Conservation (phyloP, 176 grass and related monocot species). For the Dactylis glomerata region DNA sequence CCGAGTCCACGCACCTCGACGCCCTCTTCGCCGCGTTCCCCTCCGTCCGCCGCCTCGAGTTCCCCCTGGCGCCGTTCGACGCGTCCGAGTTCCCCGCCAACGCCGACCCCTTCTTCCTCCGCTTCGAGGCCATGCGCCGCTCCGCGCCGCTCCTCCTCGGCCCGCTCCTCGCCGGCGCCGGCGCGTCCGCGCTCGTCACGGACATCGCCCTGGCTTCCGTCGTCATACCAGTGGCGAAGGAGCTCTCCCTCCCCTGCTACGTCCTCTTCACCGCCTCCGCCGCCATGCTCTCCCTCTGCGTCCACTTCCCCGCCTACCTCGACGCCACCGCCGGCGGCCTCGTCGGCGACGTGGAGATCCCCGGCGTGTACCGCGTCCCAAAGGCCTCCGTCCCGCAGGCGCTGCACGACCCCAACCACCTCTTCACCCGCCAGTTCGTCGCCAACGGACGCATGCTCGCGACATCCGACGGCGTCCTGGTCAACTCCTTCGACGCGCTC, state of each 20-base stretch:
- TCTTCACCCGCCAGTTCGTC: conserved; percentile 72
- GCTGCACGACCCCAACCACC: conserved; percentile 53
- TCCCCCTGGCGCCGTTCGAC: conserved; percentile 49
- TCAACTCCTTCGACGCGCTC: conserved; percentile 53
- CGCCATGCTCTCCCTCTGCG: conserved; percentile 56
- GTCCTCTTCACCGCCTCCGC: conserved; percentile 63
- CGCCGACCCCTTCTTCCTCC: conserved; percentile 71
- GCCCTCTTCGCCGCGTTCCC: conserved; percentile 42
- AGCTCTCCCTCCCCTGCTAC: conserved; percentile 46
- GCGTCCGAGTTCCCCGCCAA: conserved; percentile 28
- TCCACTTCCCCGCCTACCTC: conserved; percentile 46
- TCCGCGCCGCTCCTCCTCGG: conserved; percentile 51
- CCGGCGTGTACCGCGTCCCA: conserved; percentile 39
- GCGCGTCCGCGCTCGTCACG: conserved; percentile 40
- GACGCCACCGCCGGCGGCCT: not conserved
- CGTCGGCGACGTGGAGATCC: conserved; percentile 47
- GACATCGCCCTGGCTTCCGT: conserved; percentile 47
- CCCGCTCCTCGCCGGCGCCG: conserved; percentile 29
- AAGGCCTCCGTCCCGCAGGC: conserved; percentile 34
- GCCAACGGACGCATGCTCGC: conserved; percentile 40
- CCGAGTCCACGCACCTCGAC: conserved; percentile 41
- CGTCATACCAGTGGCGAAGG: conserved; percentile 32
- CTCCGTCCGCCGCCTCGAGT: conserved; percentile 35
- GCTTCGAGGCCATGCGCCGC: conserved; percentile 52
- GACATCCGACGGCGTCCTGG: conserved; percentile 24